Evolutionary conservation across 192 early-diverging fungal genomes (phyloP).

Genomic region (Podochytrium sp.): DNA sequence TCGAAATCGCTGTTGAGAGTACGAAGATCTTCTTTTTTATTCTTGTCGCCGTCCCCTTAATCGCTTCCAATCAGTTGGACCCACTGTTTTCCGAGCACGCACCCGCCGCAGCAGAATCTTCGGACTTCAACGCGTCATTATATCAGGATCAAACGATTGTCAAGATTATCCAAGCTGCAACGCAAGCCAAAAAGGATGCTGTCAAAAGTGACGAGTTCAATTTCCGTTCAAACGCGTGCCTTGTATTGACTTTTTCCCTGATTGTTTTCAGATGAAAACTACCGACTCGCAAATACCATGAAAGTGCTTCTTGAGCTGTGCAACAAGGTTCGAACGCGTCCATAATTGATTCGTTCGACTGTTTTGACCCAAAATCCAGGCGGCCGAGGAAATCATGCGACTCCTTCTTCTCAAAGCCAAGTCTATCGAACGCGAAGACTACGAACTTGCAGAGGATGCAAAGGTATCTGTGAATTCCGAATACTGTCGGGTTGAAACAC

Average conservation of each 20-base stretch:
- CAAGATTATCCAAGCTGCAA: constrained; percentile 44
- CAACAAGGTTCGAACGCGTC: constrained; percentile 46
- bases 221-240: too few species aligned
- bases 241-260: too few species aligned
- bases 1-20: too few species aligned
- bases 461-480: constrained; percentile 53
- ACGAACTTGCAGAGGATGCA: constrained; percentile 73
- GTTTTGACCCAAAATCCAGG: constrained; percentile 28
- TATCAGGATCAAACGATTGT: constrained; percentile 44
- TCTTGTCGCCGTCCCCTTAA: too few species aligned
- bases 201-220: constrained; percentile 64
- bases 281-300: constrained; percentile 58
- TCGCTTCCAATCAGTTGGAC: constrained; percentile 18
- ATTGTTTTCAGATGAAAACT: constrained; percentile 37
- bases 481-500: not conserved
- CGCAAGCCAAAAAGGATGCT: constrained; percentile 58
- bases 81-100: constrained; percentile 5
- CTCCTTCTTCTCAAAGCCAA: constrained; percentile 59
- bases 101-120: not conserved
- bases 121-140: constrained; percentile 24
- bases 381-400: constrained; percentile 51
- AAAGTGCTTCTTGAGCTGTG: constrained; percentile 56
- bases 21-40: too few species aligned
- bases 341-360: not conserved
- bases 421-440: constrained; percentile 73